A percentile compares a stretch with the other conserved stretches of the same genome.
These are phyloP conservation scores for Fusarium multiceps DNA, from an alignment of 2,329 filamentous ascomycete species.

Conservation along the genomic window DNA sequence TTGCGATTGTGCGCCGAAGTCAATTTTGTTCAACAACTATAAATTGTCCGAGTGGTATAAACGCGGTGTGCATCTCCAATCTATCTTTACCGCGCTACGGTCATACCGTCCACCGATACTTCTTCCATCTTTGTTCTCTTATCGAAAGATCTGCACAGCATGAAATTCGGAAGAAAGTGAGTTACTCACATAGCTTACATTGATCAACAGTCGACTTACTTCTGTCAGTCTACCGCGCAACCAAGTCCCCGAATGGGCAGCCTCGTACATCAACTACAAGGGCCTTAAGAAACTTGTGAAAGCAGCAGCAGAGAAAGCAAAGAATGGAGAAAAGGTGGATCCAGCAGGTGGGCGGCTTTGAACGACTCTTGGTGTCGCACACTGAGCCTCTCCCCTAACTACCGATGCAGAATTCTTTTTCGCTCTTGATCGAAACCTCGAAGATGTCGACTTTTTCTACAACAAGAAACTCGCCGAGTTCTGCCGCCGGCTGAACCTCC, in stretches of 20 bases:
- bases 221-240: conserved; percentile 75
- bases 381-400: conserved; percentile 49
- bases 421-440: conserved; percentile 93
- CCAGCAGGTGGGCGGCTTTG: conserved; percentile 79
- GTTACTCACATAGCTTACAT: conserved; percentile 42
- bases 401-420: conserved; percentile 87
- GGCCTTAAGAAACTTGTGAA: conserved; percentile 96
- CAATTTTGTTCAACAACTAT: conserved; percentile 15
- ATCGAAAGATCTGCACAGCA: conserved; percentile 44
- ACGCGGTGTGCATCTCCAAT: conserved; percentile 21
- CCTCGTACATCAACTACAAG: conserved; percentile 89
- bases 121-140: conserved; percentile 13
- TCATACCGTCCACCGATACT: conserved; percentile 9
- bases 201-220: conserved; percentile 12
- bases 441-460: conserved; percentile 96
- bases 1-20: conserved; percentile 3
- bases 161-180: conserved; percentile 74
- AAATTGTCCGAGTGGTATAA: conserved; percentile 9
- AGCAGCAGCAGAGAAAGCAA: conserved; percentile 72
- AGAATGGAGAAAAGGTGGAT: conserved; percentile 81
- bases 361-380: conserved; percentile 45
- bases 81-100: conserved; percentile 9
- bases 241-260: conserved; percentile 88
- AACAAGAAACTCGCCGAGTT: conserved; percentile 93
- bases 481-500: conserved; percentile 82